Evolutionary conservation across 2,329 filamentous ascomycete genomes (phyloP), one percentile per base, ranked within the genome.

Genomic region (Fonsecaea erecta): DNA sequence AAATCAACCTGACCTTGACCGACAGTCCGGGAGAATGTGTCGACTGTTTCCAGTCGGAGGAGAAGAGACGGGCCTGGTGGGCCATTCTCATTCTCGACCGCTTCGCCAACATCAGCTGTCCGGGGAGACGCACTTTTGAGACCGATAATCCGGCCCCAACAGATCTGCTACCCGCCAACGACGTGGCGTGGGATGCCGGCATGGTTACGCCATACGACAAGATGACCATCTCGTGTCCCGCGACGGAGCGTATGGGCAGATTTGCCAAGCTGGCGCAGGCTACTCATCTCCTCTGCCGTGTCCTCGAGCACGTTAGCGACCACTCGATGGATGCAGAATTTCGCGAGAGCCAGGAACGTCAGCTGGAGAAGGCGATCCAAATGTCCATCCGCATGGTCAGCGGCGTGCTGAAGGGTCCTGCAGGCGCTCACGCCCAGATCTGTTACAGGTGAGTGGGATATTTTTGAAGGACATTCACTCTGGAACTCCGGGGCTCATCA

Each of bases 51-150:
- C 67, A 72, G 26, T 62, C 67, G 7, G 73, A 74, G 51, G 73
- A 74, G 59, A 67, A 64, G 52, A 68, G 67, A 43, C 70, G 73
- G 18, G 53, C 66, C 1, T 74, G 73, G 71, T 74, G 73, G 72
- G 68, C 69, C 40, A 63, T 74, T 48, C 48, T 74, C 2, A 72
- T 74, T 35, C 55, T 74, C 30, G 67, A 71, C 46, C 76, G 79
- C 7, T 52, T 63, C 34, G 43, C 57, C 5, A 52, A 60, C n/a
- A 60, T 52, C n/a, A 60, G 35, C 43, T 48, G 43, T 46, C 43
- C 30, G 3, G 43, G 57, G 6, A 18, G 28, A 21, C 26, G 57
- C 6, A 24, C 21, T 4, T 60, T 60, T 18, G 57, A 60, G 46
- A 60, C 43, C n/a, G 21, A 26, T 37, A 32, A 60, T 48, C 56